Conservation (phyloP, 805 yeast species). For the Metschnikowia picachoensis region DNA sequence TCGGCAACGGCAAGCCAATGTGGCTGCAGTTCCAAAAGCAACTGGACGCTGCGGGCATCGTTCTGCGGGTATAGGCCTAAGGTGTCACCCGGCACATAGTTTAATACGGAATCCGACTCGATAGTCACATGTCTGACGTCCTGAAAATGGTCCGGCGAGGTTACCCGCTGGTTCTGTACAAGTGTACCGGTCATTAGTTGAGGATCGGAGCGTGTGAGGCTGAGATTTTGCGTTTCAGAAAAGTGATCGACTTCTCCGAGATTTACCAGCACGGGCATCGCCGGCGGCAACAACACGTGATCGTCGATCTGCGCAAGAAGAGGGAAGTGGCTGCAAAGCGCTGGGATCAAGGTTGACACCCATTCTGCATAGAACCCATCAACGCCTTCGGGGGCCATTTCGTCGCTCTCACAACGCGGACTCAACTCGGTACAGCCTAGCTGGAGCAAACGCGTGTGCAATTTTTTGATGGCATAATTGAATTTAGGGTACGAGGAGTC, state of each 20-base stretch:
- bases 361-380: slow-evolving; percentile 78
- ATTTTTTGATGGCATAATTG: slow-evolving; percentile 81
- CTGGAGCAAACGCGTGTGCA: slow-evolving; percentile 74
- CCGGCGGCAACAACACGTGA: slow-evolving; percentile 25
- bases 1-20: slow-evolving; percentile 73
- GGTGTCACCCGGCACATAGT: slow-evolving; percentile 77
- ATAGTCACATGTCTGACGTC: slow-evolving; percentile 72
- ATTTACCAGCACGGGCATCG: slow-evolving; percentile 18
- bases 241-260: not conserved
- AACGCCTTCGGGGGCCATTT: slow-evolving; percentile 70
- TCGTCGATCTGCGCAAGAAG: slow-evolving; percentile 21
- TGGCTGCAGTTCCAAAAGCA: slow-evolving; percentile 61
- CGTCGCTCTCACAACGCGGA: slow-evolving; percentile 85
- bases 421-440: slow-evolving; percentile 75
- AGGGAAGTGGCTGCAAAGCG: slow-evolving; percentile 23
- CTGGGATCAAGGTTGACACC: slow-evolving; percentile 47
- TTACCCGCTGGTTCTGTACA: slow-evolving; percentile 53
- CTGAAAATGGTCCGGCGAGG: slow-evolving; percentile 75
- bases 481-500: slow-evolving; percentile 88
- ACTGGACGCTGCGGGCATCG: slow-evolving; percentile 56
- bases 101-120: slow-evolving; percentile 22
- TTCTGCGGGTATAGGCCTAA: slow-evolving; percentile 74
- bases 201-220: slow-evolving; percentile 8
- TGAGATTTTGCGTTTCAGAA: slow-evolving; percentile 1
- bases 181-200: slow-evolving; percentile 44